Conservation (phyloP, 441 rosid species). For the Mallotus repandus region DNA sequence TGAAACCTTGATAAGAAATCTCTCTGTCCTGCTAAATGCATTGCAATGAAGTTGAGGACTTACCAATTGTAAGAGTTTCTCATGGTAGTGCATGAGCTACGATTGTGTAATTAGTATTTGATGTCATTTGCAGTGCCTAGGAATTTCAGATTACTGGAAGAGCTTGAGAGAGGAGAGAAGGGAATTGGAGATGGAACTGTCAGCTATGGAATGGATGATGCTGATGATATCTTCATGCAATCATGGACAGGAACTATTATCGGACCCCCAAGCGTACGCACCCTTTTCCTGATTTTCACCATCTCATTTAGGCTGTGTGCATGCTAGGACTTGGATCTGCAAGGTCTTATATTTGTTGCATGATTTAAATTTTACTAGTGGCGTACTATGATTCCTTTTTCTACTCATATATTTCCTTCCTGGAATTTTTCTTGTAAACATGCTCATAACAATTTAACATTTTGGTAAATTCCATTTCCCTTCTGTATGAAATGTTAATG, state of each 20-base stretch:
- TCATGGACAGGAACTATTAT: constrained; percentile 79
- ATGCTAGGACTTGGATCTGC: background rate
- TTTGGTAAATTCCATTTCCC: background rate
- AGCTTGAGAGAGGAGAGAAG: constrained; percentile 80
- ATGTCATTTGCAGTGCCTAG: constrained; percentile 51
- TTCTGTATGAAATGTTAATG: background rate
- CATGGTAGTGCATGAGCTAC: background rate
- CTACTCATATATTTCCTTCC: background rate
- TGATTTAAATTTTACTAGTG: background rate
- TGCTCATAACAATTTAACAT: background rate
- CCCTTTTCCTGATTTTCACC: constrained; percentile 3
- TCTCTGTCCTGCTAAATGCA: background rate
- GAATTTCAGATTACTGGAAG: constrained; percentile 70
- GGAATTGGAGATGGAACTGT: constrained; percentile 79
- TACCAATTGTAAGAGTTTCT: no score
- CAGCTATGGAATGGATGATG: constrained; percentile 80
- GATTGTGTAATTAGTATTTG: constrained; percentile 8
- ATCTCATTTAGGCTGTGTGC: background rate
- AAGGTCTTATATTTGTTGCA: background rate
- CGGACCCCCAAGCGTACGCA: constrained; percentile 60
- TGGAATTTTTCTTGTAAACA: background rate
- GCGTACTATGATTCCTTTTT: background rate
- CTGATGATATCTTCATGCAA: constrained; percentile 70
- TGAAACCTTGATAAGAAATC: background rate
- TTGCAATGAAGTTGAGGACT: background rate